phyloP scores from a whole-genome alignment of 2,329 filamentous ascomycete species.

The Chrysoporthe austroafricana region DNA sequence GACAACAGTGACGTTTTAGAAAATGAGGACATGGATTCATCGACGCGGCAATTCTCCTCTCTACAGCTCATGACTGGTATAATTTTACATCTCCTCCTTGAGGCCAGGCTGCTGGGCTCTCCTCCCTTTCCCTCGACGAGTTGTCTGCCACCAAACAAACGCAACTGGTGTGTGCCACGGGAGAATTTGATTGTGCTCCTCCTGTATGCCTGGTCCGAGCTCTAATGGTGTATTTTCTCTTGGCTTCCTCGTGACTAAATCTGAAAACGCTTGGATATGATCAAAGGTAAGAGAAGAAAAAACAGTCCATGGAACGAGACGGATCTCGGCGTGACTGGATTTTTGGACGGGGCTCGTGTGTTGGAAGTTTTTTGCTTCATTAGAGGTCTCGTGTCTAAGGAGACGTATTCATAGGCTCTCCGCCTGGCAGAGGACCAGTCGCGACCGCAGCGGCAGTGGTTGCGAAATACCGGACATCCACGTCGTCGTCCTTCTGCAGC shows the following conservation, averaged over 20 bases:
- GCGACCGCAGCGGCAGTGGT: conserved; percentile 77
- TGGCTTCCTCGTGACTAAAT: conserved; percentile 24
- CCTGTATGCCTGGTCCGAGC: conserved; percentile 27
- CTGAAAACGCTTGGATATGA: conserved; percentile 24
- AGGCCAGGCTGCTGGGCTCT: conserved; percentile 20
- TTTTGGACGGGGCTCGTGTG: neutral
- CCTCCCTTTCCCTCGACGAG: conserved; percentile 8
- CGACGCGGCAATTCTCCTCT: conserved; percentile 23
- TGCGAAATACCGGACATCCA: conserved; percentile 97
- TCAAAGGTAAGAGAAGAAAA: conserved; percentile 19
- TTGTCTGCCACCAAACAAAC: conserved; percentile 19
- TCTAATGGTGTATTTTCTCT: conserved; percentile 29
- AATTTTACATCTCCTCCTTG: conserved; percentile 23
- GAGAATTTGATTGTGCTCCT: conserved; percentile 18
- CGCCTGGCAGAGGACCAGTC: conserved; percentile 49
- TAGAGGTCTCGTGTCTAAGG: conserved; percentile 57
- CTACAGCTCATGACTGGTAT: conserved; percentile 24
- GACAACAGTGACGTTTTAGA: neutral
- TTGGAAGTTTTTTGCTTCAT: conserved; percentile 52
- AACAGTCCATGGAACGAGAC: neutral
- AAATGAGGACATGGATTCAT: conserved; percentile 21
- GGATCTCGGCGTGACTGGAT: neutral
- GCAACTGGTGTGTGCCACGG: conserved; percentile 19
- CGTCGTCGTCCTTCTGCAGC: conserved; percentile 94
- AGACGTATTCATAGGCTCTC: conserved; percentile 68